These are phyloP conservation scores for Parathielavia hyrcaniae DNA, from an alignment of 495 filamentous ascomycete species.

Conservation along the genomic window DNA sequence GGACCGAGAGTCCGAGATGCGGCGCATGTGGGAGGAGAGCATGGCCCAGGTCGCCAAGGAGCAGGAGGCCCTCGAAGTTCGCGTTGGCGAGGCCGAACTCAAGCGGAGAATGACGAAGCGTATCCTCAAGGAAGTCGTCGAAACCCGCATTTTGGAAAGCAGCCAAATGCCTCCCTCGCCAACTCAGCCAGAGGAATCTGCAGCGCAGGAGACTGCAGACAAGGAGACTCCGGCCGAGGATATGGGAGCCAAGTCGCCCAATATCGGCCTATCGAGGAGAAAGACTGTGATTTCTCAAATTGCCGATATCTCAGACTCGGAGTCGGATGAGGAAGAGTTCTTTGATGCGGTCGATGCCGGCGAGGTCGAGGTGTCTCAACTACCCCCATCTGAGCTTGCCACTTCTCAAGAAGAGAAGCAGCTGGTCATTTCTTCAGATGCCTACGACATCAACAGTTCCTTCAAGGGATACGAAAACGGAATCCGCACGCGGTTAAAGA, in stretches of 20 bases:
- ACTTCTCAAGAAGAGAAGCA: slow-evolving; percentile 39
- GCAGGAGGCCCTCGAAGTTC: slow-evolving; percentile 81
- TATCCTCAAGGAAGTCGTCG: slow-evolving; percentile 80
- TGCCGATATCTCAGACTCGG: slow-evolving; percentile 65
- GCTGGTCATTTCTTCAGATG: slow-evolving; percentile 39
- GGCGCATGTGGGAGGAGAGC: slow-evolving; percentile 96
- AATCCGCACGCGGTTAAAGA: slow-evolving; percentile 65
- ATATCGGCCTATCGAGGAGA: slow-evolving; percentile 40
- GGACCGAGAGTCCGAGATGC: slow-evolving; percentile 78
- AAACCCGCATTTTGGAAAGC: slow-evolving; percentile 46
- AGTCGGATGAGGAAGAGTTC: slow-evolving; percentile 86
- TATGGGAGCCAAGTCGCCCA: slow-evolving; percentile 41
- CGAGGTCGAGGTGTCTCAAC: slow-evolving; percentile 67
- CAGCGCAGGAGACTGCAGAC: slow-evolving; percentile 33
- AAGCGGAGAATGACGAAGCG: slow-evolving; percentile 86
- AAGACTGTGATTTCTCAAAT: slow-evolving; percentile 57
- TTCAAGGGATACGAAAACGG: slow-evolving; percentile 90
- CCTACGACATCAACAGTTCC: slow-evolving; percentile 61
- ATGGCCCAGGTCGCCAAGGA: slow-evolving; percentile 91
- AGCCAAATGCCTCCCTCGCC: slow-evolving; percentile 38
- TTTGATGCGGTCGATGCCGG: slow-evolving; percentile 96
- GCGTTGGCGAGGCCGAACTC: slow-evolving; percentile 81
- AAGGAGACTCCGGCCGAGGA: slow-evolving; percentile 28
- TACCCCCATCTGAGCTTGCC: slow-evolving; percentile 43
- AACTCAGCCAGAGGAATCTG: slow-evolving; percentile 24